Evolutionary conservation across 768 basidiomycete genomes (phyloP), one percentile per base, ranked within the genome.

Genomic region (Chiua virens): DNA sequence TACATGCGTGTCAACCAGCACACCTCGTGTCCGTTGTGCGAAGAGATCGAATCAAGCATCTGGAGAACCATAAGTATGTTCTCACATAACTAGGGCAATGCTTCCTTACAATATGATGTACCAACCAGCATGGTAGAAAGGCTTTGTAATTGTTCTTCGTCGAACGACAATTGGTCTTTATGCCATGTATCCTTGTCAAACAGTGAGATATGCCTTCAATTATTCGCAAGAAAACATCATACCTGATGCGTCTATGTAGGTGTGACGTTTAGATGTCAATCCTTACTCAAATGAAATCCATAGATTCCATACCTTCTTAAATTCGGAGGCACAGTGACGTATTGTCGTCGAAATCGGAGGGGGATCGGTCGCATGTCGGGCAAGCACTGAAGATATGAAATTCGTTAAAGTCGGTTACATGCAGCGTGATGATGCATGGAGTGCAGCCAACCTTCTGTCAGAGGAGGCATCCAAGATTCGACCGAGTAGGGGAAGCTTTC

Each of bases 401-500:
- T n/a, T 9, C 23, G 36, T 55, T 23, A 38, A 36, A 40, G 14
- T 47, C 30, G 23, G 15, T 35, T 34, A 39, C 27, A 34, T 28
- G 30, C 40, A 18, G 14, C 23, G 27, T 17, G 8, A 22, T 40
- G 34, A 44, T 47, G 13, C 28, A 41, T 38, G 42, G 30, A 35
- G 22, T 47, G 25, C 32, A 38, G 7, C 74, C 36, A 59, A 87
- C 88, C 80, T 75, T 90, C 88, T 32, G 87, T 88, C 46, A 91
- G 75, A 18, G 86, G 74, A 27, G 88, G 88, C 81, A 96, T 86
- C 88, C 94, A 98, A 55, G 85, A 83, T 62, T 96, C 96, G 14
- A 98, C 87, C 2, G 93, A 94, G 71, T 97, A 97, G 0, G 96
- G 96, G 66, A 89, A 96, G 50, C 93, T 95, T 60, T 95, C 91